Evolutionary conservation across 2,329 filamentous ascomycete species (phyloP), one percentile per base, ranked within the genome.

Genomic region (Bipolaris sorokiniana): DNA sequence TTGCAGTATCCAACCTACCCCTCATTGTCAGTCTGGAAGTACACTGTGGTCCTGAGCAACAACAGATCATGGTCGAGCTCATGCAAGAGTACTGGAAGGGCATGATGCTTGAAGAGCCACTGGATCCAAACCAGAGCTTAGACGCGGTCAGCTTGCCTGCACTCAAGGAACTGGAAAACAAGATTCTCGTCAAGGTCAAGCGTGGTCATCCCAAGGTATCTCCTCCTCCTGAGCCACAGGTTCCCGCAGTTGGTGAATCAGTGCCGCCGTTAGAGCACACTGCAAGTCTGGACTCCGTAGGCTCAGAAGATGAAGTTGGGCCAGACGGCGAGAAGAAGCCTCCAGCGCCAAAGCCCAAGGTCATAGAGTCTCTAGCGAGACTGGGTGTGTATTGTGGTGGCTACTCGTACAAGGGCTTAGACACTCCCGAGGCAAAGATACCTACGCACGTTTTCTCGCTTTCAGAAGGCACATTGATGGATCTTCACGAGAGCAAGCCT

Each of bases 11-110:
- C 36, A 85, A 90, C 50, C 81, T 97, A 18, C 95, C 95, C 0
- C 81, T 99, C 37, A 96, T 98, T 56, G 86, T 98, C 63, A 97
- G 92, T 73, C 83, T 98, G 5, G 95, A 99, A 76, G 91, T 98
- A 0, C 94, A 98, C 75, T 89, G 92, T 13, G 86, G 89, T 59
- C 80, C 84, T 1, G 86, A 90, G 51, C 94, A 98, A 76, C 95
- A 99, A 76, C 87, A 92, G 62, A 84, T 90, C 48, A 97, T 98
- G 91, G 93, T 97, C 10, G 85, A 90, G 54, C 96, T 98, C 62
- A 97, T 99, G 90, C 88, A 88, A 63, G 87, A 97, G 65, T 89
- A 91, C 62, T 99, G 93, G 92, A 85, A 84, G 38, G 88, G 85
- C 0, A 79, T 90, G 67, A 81, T 98, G 5, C 81, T 97, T 10